These are phyloP conservation scores for Phytopythium helicoides DNA, from an alignment of 352 stramenopile species.

Conservation along the genomic window DNA sequence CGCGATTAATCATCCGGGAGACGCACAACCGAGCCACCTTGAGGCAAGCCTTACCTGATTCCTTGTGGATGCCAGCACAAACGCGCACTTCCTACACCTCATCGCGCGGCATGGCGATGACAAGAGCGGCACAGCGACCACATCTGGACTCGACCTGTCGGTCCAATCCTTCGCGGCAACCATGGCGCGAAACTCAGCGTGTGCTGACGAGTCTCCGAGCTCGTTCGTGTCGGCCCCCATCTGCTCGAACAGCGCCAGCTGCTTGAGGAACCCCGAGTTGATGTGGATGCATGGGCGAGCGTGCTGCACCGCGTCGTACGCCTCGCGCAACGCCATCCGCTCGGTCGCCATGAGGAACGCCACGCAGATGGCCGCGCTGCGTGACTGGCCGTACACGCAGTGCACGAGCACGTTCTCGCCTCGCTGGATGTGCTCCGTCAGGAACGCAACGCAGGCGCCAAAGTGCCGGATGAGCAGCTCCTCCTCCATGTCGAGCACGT, in stretches of 20 bases:
- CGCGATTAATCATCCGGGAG: not conserved
- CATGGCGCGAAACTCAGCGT: conserved; percentile 62
- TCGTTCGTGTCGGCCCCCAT: conserved; percentile 47
- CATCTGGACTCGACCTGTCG: conserved; percentile 18
- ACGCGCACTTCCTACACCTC: conserved; percentile 63
- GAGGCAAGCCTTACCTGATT: conserved; percentile 41
- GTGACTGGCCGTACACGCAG: conserved; percentile 79
- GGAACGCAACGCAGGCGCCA: conserved; percentile 42
- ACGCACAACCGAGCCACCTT: too few species aligned
- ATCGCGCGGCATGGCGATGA: conserved; percentile 15
- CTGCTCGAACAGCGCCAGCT: conserved; percentile 65
- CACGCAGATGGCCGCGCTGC: conserved; percentile 69
- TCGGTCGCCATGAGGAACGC: conserved; percentile 66
- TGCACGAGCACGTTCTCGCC: conserved; percentile 48
- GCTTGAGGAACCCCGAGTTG: conserved; percentile 67
- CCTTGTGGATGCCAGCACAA: conserved; percentile 36
- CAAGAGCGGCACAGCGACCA: conserved; percentile 26
- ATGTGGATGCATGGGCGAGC: conserved; percentile 77
- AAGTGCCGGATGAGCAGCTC: conserved; percentile 68
- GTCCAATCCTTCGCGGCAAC: conserved; percentile 33
- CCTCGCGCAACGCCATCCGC: conserved; percentile 33
- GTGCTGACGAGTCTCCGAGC: conserved; percentile 42
- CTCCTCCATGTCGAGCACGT: conserved; percentile 78
- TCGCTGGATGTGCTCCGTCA: conserved; percentile 20
- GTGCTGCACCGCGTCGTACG: conserved; percentile 56